Percentiles rank a stretch among this genome's conserved stretches.
These are phyloP conservation scores for Neopestalotiopsis rosae DNA, from an alignment of 2,329 filamentous ascomycete species.

Conservation along the genomic window DNA sequence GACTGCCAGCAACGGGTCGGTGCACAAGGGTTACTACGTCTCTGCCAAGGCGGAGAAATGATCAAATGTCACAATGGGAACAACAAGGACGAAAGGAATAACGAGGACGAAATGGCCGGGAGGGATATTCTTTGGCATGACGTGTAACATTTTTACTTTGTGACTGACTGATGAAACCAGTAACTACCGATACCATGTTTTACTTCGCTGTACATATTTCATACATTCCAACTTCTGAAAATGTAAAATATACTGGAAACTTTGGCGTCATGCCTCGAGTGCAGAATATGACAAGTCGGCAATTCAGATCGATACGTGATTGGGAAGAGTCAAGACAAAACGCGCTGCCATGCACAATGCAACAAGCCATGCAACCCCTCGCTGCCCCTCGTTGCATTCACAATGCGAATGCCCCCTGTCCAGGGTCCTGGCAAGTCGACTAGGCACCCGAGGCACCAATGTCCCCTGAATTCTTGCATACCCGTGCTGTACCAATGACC, in stretches of 20 bases:
- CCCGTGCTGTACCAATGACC: too few species aligned
- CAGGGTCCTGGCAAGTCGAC: too few species aligned
- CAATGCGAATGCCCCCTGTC: too few species aligned
- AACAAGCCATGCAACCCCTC: too few species aligned
- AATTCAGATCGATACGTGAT: neutral
- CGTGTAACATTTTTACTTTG: neutral
- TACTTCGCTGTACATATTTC: neutral
- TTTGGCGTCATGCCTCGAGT: neutral
- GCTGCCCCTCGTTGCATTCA: too few species aligned
- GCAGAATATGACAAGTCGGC: neutral
- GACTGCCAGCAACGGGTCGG: conserved; percentile 1
- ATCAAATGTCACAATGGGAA: neutral
- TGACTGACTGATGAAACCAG: neutral
- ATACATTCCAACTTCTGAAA: neutral
- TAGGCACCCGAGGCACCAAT: too few species aligned
- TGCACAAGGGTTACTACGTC: conserved; percentile 3
- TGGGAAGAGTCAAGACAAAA: too few species aligned
- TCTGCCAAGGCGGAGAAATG: conserved; percentile 12
- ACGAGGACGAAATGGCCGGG: neutral
- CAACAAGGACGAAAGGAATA: neutral
- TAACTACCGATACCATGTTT: neutral
- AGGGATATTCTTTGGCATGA: neutral
- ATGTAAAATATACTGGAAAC: neutral
- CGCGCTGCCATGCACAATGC: too few species aligned
- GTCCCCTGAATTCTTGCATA: too few species aligned